These are phyloP conservation scores for Beauveria pseudobassiana DNA, from an alignment of 2,329 filamentous ascomycete genomes.

Conservation along the genomic window DNA sequence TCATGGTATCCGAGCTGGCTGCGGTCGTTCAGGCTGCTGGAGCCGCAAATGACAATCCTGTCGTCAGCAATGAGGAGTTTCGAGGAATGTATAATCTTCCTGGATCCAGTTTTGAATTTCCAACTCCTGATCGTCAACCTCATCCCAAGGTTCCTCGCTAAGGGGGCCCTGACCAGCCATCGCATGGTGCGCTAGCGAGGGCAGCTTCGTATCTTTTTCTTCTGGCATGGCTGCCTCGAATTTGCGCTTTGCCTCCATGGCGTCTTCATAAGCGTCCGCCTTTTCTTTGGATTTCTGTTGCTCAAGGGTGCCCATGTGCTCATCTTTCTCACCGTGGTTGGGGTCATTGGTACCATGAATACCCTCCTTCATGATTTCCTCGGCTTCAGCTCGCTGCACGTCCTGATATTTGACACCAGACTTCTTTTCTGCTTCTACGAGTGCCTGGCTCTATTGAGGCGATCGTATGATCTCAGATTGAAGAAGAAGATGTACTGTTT, in stretches of 20 bases:
- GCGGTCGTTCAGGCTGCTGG: constrained; percentile 87
- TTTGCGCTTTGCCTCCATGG: constrained; percentile 39
- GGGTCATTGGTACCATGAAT: constrained; percentile 52
- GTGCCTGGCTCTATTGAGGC: constrained; percentile 73
- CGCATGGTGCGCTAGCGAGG: constrained; percentile 64
- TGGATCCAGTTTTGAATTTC: constrained; percentile 89
- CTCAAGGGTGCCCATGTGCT: constrained; percentile 38
- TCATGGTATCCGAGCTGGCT: constrained; percentile 84
- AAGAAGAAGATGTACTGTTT: constrained; percentile 82
- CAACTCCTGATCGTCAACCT: constrained; percentile 60
- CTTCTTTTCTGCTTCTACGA: constrained; percentile 69
- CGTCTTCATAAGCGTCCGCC: constrained; percentile 28
- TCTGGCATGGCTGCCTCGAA: constrained; percentile 43
- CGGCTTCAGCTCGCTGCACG: constrained; percentile 78
- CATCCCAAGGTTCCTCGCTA: constrained; percentile 69
- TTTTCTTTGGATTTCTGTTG: constrained; percentile 30
- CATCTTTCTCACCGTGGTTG: constrained; percentile 37
- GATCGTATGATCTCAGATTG: constrained; percentile 88
- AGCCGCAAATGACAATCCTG: constrained; percentile 74
- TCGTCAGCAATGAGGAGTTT: constrained; percentile 91
- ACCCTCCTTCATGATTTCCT: constrained; percentile 74
- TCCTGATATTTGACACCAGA: constrained; percentile 81
- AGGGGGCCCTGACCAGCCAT: constrained; percentile 59
- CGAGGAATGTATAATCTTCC: constrained; percentile 84
- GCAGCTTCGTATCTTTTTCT: constrained; percentile 29